phyloP scores from a whole-genome alignment of 2,329 filamentous ascomycete genomes.

The Apiospora sp. region DNA sequence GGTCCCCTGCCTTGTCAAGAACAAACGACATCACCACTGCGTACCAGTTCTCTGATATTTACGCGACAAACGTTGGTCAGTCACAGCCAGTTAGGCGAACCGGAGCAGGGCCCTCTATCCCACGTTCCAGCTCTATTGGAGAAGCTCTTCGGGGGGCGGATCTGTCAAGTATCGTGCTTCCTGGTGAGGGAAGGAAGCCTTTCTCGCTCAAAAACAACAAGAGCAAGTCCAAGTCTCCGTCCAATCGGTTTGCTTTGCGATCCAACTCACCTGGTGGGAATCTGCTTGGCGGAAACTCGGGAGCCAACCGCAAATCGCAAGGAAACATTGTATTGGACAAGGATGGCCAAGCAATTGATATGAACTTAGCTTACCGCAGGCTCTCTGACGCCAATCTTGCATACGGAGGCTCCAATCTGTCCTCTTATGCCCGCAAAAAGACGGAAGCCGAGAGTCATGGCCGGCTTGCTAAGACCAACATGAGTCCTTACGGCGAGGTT shows the following conservation, averaged over 20 bases:
- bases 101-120: constrained; percentile 33
- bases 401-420: constrained; percentile 68
- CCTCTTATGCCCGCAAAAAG: constrained; percentile 67
- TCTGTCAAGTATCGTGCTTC: constrained; percentile 57
- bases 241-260: constrained; percentile 56
- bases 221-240: constrained; percentile 62
- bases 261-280: constrained; percentile 55
- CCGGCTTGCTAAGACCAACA: constrained; percentile 73
- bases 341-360: constrained; percentile 66
- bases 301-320: constrained; percentile 42
- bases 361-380: constrained; percentile 73
- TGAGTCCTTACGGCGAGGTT: constrained; percentile 71
- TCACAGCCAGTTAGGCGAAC: constrained; percentile 51
- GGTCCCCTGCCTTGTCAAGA: constrained; percentile 40
- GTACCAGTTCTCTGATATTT: constrained; percentile 69
- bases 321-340: constrained; percentile 63
- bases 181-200: constrained; percentile 52
- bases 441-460: constrained; percentile 51
- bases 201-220: constrained; percentile 49
- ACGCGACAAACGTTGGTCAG: constrained; percentile 59
- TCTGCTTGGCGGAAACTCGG: constrained; percentile 49
- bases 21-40: constrained; percentile 52
- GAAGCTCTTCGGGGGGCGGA: constrained; percentile 63
- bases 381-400: constrained; percentile 76
- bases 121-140: constrained; percentile 53